phyloP scores from a whole-genome alignment of 2,329 filamentous ascomycete genomes.

The Trichoderma cornu-damae region DNA sequence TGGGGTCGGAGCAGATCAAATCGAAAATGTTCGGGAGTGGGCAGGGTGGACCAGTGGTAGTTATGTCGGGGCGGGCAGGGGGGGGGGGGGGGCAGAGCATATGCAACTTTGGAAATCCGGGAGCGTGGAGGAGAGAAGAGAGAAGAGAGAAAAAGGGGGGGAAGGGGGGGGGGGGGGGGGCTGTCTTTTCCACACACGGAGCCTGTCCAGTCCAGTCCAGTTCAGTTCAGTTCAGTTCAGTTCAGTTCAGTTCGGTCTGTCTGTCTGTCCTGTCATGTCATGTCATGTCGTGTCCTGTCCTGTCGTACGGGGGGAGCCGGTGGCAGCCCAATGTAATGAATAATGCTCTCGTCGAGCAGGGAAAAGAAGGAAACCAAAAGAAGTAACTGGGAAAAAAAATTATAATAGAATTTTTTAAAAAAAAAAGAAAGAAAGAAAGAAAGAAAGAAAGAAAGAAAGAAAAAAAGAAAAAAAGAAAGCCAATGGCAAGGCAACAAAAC shows the following conservation, averaged over 20 bases:
- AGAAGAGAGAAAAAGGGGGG: too few relatives aligned
- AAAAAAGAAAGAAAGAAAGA: not conserved
- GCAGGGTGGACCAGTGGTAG: slow-evolving; percentile 20
- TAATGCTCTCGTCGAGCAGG: not conserved
- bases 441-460: not conserved
- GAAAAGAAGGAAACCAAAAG: too few relatives aligned
- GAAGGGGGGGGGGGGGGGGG: too few relatives aligned
- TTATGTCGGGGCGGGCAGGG: slow-evolving; percentile 16
- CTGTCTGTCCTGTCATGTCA: too few relatives aligned
- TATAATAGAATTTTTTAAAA: too few relatives aligned
- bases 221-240: too few relatives aligned
- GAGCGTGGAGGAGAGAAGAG: slow-evolving; percentile 12
- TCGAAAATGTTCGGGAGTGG: slow-evolving; percentile 17
- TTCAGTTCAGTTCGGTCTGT: too few relatives aligned
- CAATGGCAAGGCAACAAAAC: too few relatives aligned
- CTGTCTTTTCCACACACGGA: too few relatives aligned
- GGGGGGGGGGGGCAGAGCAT: slow-evolving; percentile 12
- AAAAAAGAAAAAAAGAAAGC: not conserved
- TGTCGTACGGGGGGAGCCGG: not conserved
- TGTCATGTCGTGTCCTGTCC: too few relatives aligned
- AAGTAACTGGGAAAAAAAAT: too few relatives aligned
- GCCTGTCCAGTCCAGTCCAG: too few relatives aligned
- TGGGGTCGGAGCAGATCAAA: slow-evolving; percentile 18
- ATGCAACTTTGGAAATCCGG: slow-evolving; percentile 20
- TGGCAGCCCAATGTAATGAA: slow-evolving; percentile 19